Conservation (phyloP, 192 early-diverging fungal genomes). For the Umbelopsis sp. region DNA sequence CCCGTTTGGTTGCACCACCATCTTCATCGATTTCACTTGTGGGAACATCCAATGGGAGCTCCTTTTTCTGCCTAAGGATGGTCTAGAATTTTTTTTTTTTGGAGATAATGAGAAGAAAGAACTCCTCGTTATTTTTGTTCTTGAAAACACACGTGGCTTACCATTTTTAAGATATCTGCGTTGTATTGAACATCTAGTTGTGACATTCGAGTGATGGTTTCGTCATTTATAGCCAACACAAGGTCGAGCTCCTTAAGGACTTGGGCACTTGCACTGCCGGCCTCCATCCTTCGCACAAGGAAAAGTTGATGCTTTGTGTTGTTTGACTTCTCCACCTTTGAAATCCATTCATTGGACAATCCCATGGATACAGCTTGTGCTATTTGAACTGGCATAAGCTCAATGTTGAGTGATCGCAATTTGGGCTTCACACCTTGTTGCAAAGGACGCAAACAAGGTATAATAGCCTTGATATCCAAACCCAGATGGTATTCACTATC, state of each 20-base stretch:
- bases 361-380: conserved; percentile 62
- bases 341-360: conserved; percentile 57
- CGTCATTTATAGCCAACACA: conserved; percentile 71
- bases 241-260: conserved; percentile 67
- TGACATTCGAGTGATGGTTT: conserved; percentile 58
- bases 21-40: conserved; percentile 59
- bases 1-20: conserved; percentile 55
- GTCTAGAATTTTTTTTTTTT: conserved; percentile 33
- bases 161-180: conserved; percentile 53
- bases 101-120: conserved; percentile 22
- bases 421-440: conserved; percentile 47
- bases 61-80: conserved; percentile 72
- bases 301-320: conserved; percentile 59
- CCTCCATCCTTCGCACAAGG: conserved; percentile 58
- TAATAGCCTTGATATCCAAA: conserved; percentile 54
- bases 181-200: conserved; percentile 67
- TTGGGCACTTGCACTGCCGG: conserved; percentile 56
- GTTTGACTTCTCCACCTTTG: conserved; percentile 56
- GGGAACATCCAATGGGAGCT: conserved; percentile 71
- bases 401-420: conserved; percentile 62
- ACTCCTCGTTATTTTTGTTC: conserved; percentile 38
- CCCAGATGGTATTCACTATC: conserved; percentile 66
- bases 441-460: conserved; percentile 55
- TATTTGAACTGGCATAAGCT: conserved; percentile 59
- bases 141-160: conserved; percentile 33